Evolutionary conservation across 805 yeast species (phyloP), one percentile per base, ranked within the genome.

Genomic region (Yarrowia sp.): DNA sequence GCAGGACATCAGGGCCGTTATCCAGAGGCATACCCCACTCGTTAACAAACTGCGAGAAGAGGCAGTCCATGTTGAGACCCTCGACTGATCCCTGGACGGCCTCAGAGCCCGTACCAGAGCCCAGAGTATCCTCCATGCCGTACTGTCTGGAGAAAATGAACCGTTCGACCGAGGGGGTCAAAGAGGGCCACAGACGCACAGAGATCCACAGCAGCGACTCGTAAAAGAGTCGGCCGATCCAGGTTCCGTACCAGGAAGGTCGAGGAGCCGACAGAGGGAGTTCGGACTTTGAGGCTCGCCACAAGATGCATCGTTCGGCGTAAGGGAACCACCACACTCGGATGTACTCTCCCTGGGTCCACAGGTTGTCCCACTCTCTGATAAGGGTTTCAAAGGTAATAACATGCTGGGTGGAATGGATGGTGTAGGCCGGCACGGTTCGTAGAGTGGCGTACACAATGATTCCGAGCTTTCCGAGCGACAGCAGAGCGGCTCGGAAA

Each of bases 321-420:
- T 93, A 95, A 1, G 99, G 98, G 76, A 89, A 95, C 98, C 98
- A 95, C 98, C 98, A 93, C 58, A 92, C 84, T 68, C 98, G 84
- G 51, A 92, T 88, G 72, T 86, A 93, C 77, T 93, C 99, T n/a
- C 91, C 83, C 53, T 90, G 86, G 3, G 89, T 84, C 96, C 98
- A 93, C 50, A 93, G 76, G 67, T 84, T 80, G 13, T 79, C 77
- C 64, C 64, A 58, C 14, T 58, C 64, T 13, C 51, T 31, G 69
- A 93, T 76, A 28, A 93, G 77, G 7, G 90, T 84, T 28, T 88
- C 88, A 71, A 93, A 91, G 32, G 85, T 79, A 70, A 93, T 86
- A 41, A 92, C 87, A 75, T 91, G 96, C 73, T 90, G 95, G 57
- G 84, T 81, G 8, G 96, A 87, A 74, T 84, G 87, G 68, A 93